These are phyloP conservation scores for Drechslerella stenobrocha DNA, from an alignment of 2,329 filamentous ascomycete species.

Conservation along the genomic window DNA sequence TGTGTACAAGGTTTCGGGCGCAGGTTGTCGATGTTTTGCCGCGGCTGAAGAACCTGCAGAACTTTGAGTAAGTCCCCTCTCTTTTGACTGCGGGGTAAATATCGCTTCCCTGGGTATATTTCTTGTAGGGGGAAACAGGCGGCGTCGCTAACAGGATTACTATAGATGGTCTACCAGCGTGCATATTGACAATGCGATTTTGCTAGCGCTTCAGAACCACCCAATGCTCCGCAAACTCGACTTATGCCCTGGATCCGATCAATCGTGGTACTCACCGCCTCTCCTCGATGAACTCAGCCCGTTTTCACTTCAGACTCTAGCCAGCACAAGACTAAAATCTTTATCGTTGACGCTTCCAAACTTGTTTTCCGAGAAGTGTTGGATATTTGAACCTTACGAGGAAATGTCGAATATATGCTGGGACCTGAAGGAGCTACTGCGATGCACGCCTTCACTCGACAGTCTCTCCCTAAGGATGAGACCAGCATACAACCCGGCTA, in stretches of 20 bases:
- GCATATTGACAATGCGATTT: slow-evolving; percentile 41
- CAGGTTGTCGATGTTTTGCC: slow-evolving; percentile 46
- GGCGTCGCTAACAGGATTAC: slow-evolving; percentile 4
- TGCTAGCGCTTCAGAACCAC: slow-evolving; percentile 34
- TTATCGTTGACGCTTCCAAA: slow-evolving; percentile 38
- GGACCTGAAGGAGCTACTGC: slow-evolving; percentile 41
- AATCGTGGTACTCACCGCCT: slow-evolving; percentile 44
- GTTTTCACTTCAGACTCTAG: slow-evolving; percentile 40
- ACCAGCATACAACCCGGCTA: slow-evolving; percentile 41
- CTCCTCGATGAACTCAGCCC: slow-evolving; percentile 32
- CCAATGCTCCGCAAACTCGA: slow-evolving; percentile 38
- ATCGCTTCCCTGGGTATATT: not conserved
- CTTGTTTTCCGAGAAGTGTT: slow-evolving; percentile 45
- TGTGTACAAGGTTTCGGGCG: slow-evolving; percentile 38
- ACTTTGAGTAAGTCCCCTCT: slow-evolving; percentile 36
- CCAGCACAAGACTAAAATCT: slow-evolving; percentile 36
- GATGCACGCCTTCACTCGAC: slow-evolving; percentile 25
- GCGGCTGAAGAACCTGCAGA: slow-evolving; percentile 38
- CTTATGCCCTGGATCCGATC: slow-evolving; percentile 41
- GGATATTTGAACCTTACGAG: slow-evolving; percentile 42
- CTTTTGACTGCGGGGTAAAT: not conserved
- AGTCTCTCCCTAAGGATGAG: slow-evolving; percentile 40
- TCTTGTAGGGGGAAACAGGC: not conserved
- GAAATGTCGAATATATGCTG: slow-evolving; percentile 47
- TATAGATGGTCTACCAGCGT: slow-evolving; percentile 44